Percentiles rank a stretch among this genome's conserved stretches.
Conservation (phyloP, 2,329 filamentous ascomycete genomes). For the Botryotinia calthae region DNA sequence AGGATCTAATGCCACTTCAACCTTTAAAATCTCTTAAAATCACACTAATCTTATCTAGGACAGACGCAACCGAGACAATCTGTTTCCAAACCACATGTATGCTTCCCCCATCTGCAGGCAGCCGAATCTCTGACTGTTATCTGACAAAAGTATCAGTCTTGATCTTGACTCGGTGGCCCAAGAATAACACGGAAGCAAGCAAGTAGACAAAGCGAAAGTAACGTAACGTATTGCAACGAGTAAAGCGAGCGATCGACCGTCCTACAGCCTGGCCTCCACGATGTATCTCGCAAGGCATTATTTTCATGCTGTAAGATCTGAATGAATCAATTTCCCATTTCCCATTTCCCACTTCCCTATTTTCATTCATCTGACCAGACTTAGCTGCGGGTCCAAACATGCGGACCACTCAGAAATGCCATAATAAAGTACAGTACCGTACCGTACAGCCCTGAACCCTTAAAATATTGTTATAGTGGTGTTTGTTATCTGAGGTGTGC, state of each 20-base stretch:
- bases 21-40: background rate
- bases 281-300: background rate
- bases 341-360: background rate
- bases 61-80: background rate
- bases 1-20: constrained; percentile 8
- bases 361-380: constrained; percentile 16
- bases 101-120: background rate
- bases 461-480: background rate
- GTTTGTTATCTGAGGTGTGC: background rate
- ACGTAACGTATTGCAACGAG: background rate
- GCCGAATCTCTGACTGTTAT: constrained; percentile 12
- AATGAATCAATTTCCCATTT: background rate
- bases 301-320: constrained; percentile 15
- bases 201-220: background rate
- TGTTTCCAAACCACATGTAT: constrained; percentile 1
- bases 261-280: background rate
- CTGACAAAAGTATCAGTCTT: background rate
- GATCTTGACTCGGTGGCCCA: constrained; percentile 6
- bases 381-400: constrained; percentile 14
- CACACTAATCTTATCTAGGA: background rate
- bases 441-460: background rate
- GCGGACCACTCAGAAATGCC: background rate
- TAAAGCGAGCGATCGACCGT: background rate
- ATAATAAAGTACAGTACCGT: background rate
- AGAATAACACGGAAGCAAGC: constrained; percentile 6